These are phyloP conservation scores for Fusarium liriodendri DNA, from an alignment of 2,329 filamentous ascomycete genomes.

Conservation along the genomic window DNA sequence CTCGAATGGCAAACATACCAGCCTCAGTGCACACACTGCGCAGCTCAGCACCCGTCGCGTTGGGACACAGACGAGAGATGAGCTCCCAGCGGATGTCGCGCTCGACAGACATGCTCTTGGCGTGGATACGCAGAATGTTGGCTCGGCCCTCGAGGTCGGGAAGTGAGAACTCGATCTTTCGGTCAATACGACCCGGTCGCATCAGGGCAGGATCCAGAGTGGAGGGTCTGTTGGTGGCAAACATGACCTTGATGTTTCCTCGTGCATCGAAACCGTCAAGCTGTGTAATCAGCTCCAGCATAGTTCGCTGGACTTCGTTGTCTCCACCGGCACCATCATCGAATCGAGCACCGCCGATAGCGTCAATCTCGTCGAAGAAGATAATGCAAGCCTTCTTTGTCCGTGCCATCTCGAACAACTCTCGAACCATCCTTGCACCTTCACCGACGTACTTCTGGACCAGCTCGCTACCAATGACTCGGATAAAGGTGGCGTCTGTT, in stretches of 20 bases:
- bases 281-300: slow-evolving; percentile 97
- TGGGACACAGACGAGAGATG: slow-evolving; percentile 95
- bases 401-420: slow-evolving; percentile 98
- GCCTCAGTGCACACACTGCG: slow-evolving; percentile 97
- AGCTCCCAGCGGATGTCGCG: slow-evolving; percentile 99
- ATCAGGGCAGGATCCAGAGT: slow-evolving; percentile 97
- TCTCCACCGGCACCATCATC: slow-evolving; percentile 97
- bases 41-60: slow-evolving; percentile 95
- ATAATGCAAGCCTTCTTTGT: slow-evolving; percentile 99
- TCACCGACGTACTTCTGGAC: slow-evolving; percentile 99
- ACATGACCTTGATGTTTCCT: slow-evolving; percentile 99
- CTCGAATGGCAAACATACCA: slow-evolving; percentile 97
- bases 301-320: slow-evolving; percentile 97
- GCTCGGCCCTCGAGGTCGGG: slow-evolving; percentile 97
- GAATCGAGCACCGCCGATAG: slow-evolving; percentile 94
- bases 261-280: slow-evolving; percentile 95
- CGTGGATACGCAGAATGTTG: slow-evolving; percentile 97
- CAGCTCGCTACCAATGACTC: slow-evolving; percentile 96
- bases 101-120: slow-evolving; percentile 99
- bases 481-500: slow-evolving; percentile 98
- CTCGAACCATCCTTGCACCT: slow-evolving; percentile 96
- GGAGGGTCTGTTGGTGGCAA: slow-evolving; percentile 95
- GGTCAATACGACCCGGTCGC: slow-evolving; percentile 95
- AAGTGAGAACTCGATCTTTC: slow-evolving; percentile 98
- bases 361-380: slow-evolving; percentile 96